These are phyloP conservation scores for Fusarium fujikuroi DNA, from an alignment of 2,329 filamentous ascomycete genomes.

Conservation along the genomic window DNA sequence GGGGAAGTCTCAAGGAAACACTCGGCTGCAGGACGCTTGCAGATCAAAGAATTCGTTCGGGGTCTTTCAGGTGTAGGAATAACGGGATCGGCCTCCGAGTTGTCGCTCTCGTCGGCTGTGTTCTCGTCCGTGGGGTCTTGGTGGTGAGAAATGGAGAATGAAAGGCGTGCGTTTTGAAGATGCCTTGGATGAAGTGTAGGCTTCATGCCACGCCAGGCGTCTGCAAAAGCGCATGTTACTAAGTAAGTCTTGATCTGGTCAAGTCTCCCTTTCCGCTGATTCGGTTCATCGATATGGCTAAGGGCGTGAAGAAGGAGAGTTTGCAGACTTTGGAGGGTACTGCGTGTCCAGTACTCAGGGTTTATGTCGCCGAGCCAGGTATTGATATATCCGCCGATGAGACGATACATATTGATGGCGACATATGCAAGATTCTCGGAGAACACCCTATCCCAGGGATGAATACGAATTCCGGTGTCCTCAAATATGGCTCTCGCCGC, in stretches of 20 bases:
- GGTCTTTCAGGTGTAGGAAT: neutral
- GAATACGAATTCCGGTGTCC: accelerated
- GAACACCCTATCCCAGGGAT: accelerated
- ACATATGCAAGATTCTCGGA: neutral
- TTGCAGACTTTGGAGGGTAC: neutral
- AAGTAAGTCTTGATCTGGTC: neutral
- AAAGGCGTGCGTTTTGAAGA: neutral
- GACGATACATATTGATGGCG: neutral
- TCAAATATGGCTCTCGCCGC: accelerated
- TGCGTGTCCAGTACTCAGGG: neutral
- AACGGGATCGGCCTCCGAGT: accelerated
- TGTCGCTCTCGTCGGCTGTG: too few relatives aligned
- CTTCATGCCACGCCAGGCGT: neutral
- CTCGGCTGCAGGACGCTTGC: neutral
- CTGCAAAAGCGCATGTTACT: neutral
- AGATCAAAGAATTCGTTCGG: neutral
- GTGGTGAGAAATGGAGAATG: neutral
- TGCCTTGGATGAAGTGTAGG: neutral
- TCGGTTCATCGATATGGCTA: accelerated
- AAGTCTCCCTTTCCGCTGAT: neutral
- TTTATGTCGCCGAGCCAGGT: neutral
- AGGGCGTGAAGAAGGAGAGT: neutral
- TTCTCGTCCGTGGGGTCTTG: neutral
- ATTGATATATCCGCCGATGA: neutral
- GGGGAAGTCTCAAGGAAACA: neutral